Evolutionary conservation across 2,329 filamentous ascomycete genomes (phyloP), one percentile per base, ranked within the genome.

Genomic region (Aspergillus luchuensis): DNA sequence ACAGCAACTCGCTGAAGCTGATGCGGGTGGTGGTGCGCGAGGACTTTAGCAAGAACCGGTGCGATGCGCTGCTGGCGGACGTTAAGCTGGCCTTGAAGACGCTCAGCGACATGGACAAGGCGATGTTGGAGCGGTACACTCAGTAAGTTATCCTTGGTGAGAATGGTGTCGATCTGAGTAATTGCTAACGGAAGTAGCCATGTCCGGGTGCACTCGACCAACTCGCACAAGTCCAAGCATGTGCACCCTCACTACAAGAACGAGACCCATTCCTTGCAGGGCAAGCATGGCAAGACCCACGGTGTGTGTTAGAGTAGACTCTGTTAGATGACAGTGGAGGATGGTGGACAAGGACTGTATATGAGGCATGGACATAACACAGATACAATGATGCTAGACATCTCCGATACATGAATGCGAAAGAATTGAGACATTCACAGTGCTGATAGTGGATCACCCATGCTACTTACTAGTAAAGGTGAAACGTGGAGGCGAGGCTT

Each of bases 1-100:
- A 96, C 74, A 92, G 91, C 17, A 82, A 91, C 58, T 82, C 87
- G 65, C 83, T 97, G 72, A 96, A 97, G 84, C 89, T 98, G 85
- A 87, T 97, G 81, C 89, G 94, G 39, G 87, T 97, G 4, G 94
- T 98, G 0, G 91, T 97, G 4, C 87, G 94, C 54, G 94, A 97
- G 78, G 94, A 97, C 78, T 97, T 98, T 69, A 91, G 87, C 50
- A 88, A 90, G 75, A 87, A 84, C 67, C 85, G 93, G 41, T 96
- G 92, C 72, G 92, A 98, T 72, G 82, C 86, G 8, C 81, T 98
- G 36, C 81, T 97, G 62, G 70, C 75, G 25, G 93, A 97, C 73
- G 87, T 97, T 78, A 91, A 90, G 80, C 81, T 92, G 54, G 91
- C 91, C 64, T 74, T 92, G 64, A 81, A 87, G 51, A 82, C 90